Base-by-base conservation (phyloP, 2,329 filamentous ascomycete genomes). In the Colletotrichum coccodes region DNA sequence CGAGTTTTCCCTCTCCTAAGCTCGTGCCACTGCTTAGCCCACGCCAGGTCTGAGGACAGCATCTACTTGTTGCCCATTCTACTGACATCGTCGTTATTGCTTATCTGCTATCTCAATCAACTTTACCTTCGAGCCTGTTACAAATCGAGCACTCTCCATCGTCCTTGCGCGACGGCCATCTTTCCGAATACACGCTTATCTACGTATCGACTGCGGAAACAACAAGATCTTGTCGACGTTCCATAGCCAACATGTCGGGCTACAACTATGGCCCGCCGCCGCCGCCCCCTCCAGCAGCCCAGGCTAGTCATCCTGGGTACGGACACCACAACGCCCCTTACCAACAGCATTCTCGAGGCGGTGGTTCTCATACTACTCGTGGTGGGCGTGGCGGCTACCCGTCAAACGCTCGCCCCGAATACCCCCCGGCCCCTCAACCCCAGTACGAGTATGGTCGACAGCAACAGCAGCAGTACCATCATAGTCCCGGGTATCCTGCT, bases 211-310 rank as follows among this genome's bases (percentile, higher is more conserved):
- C 30, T n/a, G 28, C 44, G 32, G 59, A 47, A 5, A 59, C 36
- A 59, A 23, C 5, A 59, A 59, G 30, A 36, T 26, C 30, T 23
- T 23, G 34, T 49, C 60, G 42, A 38, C 42, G 42, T 59, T 38
- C 30, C 38, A 30, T 23, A 68, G 53, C 16, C 38, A 61, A 47
- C 57, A 87, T 87, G 85, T 80, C 85, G 26, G 76, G 78, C 36
- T 87, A 88, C 79, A 84, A 82, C 60, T 88, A 87, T 79, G 85
- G 82, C n/a, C 85, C 85, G 26, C 85, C 85, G 63, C 85, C 85
- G 14, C 84, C 85, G 21, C 81, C 85, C 5, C 85, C 80, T 30
- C 75, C 76, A 9, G 71, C 77, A 9, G 71, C 78, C 3, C 74
- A 76, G 26, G 71, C 75, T 50, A 74, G 76, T 63, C 77, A 78